Percentiles rank a stretch among this genome's conserved stretches.
phyloP scores from a whole-genome alignment of 1,284 basidiomycete species.

The Cerioporus squamosus region DNA sequence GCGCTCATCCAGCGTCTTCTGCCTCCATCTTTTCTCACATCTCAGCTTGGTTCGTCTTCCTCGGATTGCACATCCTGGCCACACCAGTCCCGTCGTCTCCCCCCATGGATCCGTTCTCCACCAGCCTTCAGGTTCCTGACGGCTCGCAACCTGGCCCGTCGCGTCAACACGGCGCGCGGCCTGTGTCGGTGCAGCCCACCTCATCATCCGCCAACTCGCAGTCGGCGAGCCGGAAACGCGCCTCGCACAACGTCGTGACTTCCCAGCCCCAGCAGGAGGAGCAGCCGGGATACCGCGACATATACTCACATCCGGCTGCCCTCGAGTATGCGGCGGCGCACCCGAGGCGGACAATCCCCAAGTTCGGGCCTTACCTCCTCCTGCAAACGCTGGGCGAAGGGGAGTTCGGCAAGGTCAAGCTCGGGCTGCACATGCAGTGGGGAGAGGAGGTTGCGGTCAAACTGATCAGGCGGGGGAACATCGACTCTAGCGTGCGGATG shows the following conservation, averaged over 20 bases:
- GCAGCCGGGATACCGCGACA: conserved; percentile 63
- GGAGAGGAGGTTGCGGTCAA: conserved; percentile 99
- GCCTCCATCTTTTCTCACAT: conserved; percentile 25
- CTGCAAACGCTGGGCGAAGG: conserved; percentile 96
- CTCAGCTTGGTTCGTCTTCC: conserved; percentile 23
- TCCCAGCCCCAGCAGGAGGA: conserved; percentile 47
- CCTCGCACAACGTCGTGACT: conserved; percentile 56
- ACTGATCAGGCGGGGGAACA: conserved; percentile 92
- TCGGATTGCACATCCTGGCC: conserved; percentile 6
- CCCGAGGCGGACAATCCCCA: conserved; percentile 85
- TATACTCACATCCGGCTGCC: conserved; percentile 86
- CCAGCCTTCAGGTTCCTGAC: conserved; percentile 51
- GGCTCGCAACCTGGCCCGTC: conserved; percentile 48
- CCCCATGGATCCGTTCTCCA: conserved; percentile 34
- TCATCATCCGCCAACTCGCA: conserved; percentile 38
- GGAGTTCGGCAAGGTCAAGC: conserved; percentile 99
- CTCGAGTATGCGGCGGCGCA: conserved; percentile 85
- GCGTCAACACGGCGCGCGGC: conserved; percentile 44
- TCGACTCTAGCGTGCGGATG: conserved; percentile 87
- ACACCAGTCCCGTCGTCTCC: background rate
- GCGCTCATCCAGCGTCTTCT: conserved; percentile 17
- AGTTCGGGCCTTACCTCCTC: conserved; percentile 94
- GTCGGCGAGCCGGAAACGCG: conserved; percentile 49
- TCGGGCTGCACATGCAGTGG: conserved; percentile 93
- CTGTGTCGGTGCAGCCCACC: conserved; percentile 50